Conservation (phyloP, 306 rosid species). For the Mimosa bimucronata region DNA sequence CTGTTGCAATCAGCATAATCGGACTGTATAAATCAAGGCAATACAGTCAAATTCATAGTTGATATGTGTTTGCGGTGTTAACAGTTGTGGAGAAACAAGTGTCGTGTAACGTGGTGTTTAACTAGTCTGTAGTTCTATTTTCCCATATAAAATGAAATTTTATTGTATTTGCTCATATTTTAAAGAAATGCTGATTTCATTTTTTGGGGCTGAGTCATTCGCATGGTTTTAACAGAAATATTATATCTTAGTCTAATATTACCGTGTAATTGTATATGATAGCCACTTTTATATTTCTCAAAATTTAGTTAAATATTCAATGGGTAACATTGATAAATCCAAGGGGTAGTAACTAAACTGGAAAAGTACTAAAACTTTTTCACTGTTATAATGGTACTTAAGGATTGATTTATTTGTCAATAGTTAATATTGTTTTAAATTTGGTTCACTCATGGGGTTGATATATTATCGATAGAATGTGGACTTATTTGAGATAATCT, state of each 20-base stretch:
- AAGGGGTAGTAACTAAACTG: not conserved
- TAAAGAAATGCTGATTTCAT: not conserved
- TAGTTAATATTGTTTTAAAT: not conserved
- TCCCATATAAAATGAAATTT: constrained; percentile 22
- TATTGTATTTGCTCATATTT: constrained; percentile 13
- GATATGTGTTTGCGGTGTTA: constrained; percentile 21
- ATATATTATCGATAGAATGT: constrained; percentile 19
- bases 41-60: constrained; percentile 11
- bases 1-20: constrained; percentile 25
- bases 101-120: constrained; percentile 8
- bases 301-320: not conserved
- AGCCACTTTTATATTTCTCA: not conserved
- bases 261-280: not conserved
- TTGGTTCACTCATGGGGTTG: too few species aligned
- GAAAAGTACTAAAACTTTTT: not conserved
- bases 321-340: not conserved
- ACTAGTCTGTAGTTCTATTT: constrained; percentile 31
- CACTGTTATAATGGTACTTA: not conserved
- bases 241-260: not conserved
- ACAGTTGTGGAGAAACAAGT: not conserved
- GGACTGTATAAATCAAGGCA: constrained; percentile 21
- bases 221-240: not conserved
- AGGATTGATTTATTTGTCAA: not conserved
- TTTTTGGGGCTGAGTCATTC: not conserved
- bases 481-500: constrained; percentile 6